Evolutionary conservation across 441 rosid species (phyloP).

Genomic region (Erodium trifolium): DNA sequence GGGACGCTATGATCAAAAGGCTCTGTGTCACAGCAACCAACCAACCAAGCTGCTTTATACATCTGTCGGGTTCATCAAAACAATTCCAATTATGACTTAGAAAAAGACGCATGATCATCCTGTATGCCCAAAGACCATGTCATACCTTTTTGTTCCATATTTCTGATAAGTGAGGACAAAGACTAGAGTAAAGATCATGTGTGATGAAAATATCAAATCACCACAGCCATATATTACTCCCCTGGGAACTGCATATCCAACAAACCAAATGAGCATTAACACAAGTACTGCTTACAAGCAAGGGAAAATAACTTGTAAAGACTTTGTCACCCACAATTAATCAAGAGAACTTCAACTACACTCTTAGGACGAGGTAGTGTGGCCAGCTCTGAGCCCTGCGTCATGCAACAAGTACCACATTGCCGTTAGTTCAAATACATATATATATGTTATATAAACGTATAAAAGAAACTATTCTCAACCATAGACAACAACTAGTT

Average conservation of each 20-base stretch:
- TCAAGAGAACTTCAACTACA: constrained; percentile 54
- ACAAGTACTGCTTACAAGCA: constrained; percentile 12
- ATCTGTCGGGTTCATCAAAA: constrained; percentile 38
- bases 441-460: constrained; percentile 1
- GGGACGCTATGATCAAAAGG: constrained; percentile 82
- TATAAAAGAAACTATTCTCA: neutral
- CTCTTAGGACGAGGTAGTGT: constrained; percentile 76
- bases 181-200: constrained; percentile 93
- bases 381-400: constrained; percentile 84
- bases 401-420: constrained; percentile 16
- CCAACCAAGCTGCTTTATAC: constrained; percentile 79
- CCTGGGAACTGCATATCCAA: constrained; percentile 64
- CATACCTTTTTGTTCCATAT: constrained; percentile 81
- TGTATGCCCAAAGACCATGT: neutral
- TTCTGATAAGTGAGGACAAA: constrained; percentile 91
- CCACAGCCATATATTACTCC: constrained; percentile 93
- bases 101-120: neutral
- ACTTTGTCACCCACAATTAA: constrained; percentile 54
- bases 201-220: constrained; percentile 96
- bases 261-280: constrained; percentile 23
- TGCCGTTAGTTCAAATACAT: neutral
- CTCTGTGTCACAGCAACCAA: constrained; percentile 67
- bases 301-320: constrained; percentile 1
- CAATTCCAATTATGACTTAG: neutral
- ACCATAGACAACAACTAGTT: neutral